These are phyloP conservation scores for Skeletonema potamos DNA, from an alignment of 108 stramenopile genomes.

Conservation along the genomic window DNA sequence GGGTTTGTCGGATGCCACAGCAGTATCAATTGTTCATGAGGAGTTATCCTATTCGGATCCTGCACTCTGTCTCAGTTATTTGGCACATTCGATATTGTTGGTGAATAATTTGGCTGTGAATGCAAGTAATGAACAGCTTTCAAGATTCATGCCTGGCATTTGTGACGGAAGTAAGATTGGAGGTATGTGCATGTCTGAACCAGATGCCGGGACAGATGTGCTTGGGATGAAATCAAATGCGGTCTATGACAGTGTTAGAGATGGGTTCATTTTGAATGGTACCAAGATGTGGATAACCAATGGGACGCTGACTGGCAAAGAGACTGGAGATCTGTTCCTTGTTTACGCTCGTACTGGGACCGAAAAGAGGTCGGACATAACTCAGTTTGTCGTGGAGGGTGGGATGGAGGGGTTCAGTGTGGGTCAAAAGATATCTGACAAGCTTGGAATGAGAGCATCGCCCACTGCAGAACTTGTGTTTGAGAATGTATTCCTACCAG, in stretches of 20 bases:
- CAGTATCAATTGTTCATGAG: slow-evolving; percentile 84
- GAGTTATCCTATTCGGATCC: slow-evolving; percentile 95
- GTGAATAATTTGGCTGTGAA: slow-evolving; percentile 91
- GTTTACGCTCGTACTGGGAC: slow-evolving; percentile 95
- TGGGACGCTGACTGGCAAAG: slow-evolving; percentile 88
- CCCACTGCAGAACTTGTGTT: slow-evolving; percentile 98
- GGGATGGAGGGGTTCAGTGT: slow-evolving; percentile 93
- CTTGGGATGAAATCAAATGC: slow-evolving; percentile 95
- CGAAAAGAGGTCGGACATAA: slow-evolving; percentile 61
- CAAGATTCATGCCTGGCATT: slow-evolving; percentile 71
- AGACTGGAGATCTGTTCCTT: slow-evolving; percentile 92
- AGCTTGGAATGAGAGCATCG: slow-evolving; percentile 91
- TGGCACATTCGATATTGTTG: slow-evolving; percentile 90
- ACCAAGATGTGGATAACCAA: slow-evolving; percentile 99
- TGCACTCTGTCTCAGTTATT: slow-evolving; percentile 95
- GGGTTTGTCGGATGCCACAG: slow-evolving; percentile 80
- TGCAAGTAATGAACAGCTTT: slow-evolving; percentile 78
- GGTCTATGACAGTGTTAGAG: slow-evolving; percentile 28
- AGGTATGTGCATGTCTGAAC: slow-evolving; percentile 99
- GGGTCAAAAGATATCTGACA: slow-evolving; percentile 96
- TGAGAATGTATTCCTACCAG: slow-evolving; percentile 88
- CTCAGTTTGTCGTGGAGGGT: slow-evolving; percentile 96
- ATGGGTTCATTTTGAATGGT: slow-evolving; percentile 88
- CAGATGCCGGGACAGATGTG: slow-evolving; percentile 97
- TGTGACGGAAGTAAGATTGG: slow-evolving; percentile 89